Percentiles rank a stretch among this genome's conserved stretches.
phyloP scores from a whole-genome alignment of 2,329 filamentous ascomycete species.

The Talaromyces sp. region DNA sequence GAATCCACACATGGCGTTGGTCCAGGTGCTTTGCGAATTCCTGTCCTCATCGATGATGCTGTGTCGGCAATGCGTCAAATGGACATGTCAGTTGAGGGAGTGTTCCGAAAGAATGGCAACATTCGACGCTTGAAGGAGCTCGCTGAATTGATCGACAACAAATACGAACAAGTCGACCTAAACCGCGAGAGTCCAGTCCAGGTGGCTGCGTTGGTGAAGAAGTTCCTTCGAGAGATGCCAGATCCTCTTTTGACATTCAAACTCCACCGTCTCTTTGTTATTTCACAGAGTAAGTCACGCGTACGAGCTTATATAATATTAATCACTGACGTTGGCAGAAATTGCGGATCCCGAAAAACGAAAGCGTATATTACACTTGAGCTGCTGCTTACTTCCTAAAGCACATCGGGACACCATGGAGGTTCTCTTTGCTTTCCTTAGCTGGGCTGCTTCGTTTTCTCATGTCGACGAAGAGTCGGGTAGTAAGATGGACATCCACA shows the following conservation, averaged over 20 bases:
- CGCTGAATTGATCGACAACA: slow-evolving; percentile 80
- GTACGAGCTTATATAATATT: neutral
- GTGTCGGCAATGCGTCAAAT: slow-evolving; percentile 95
- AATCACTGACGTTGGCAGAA: slow-evolving; percentile 44
- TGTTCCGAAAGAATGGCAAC: slow-evolving; percentile 98
- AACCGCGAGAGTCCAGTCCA: slow-evolving; percentile 89
- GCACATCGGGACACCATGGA: slow-evolving; percentile 90
- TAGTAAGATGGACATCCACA: slow-evolving; percentile 98
- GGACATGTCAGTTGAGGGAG: slow-evolving; percentile 97
- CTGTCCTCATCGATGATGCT: slow-evolving; percentile 90
- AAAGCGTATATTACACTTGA: slow-evolving; percentile 80
- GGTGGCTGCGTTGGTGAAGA: slow-evolving; percentile 88
- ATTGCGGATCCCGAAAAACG: slow-evolving; percentile 77
- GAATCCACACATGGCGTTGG: slow-evolving; percentile 98
- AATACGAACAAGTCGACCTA: slow-evolving; percentile 80
- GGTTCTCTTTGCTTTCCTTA: slow-evolving; percentile 91
- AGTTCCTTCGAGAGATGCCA: slow-evolving; percentile 89
- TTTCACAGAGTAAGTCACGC: slow-evolving; percentile 66
- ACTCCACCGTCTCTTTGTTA: slow-evolving; percentile 84
- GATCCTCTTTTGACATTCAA: slow-evolving; percentile 95
- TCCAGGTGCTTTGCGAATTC: slow-evolving; percentile 83
- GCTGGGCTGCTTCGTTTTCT: slow-evolving; percentile 96
- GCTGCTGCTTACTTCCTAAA: slow-evolving; percentile 90
- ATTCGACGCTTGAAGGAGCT: slow-evolving; percentile 89
- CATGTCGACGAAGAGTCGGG: slow-evolving; percentile 95